Base-by-base conservation (phyloP, 345 rosid genomes). In the Citrus mangshanensis region DNA sequence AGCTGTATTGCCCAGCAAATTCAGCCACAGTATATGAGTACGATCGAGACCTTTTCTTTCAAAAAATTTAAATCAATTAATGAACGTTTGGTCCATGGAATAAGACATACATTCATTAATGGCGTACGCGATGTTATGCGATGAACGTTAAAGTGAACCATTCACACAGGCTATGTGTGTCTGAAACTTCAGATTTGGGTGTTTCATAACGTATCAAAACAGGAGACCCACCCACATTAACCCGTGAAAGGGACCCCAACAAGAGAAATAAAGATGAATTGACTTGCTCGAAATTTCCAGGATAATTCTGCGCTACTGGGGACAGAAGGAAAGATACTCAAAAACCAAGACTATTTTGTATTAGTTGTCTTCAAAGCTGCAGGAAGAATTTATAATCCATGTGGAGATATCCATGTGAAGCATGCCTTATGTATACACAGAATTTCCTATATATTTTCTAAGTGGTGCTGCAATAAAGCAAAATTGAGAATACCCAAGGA, bases 221-320 rank as follows among this genome's bases (percentile, higher is more conserved):
- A 21, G 16, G 27, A 67, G 70, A 67, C 70, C 70, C 51, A 37
- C 70, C n/a, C 4, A 54, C 14, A 54, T 28, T 3, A 54, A 19
- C 74, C 63, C 74, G 62, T 71, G 62, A 71, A 49, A 6, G 4
- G 42, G 2, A 14, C 14, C n/a, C 9, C 27, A 8, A 0, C n/a
- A 69, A 69, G 58, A 70, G 60, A 38, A 28, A 16, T 22, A 37
- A 68, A 28, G 35, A 18, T 9, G 37, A 27, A 70, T 27, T 49
- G 74, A 70, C 74, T 7, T 30, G 64, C 46, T 32, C 63, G 49
- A 72, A 72, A 72, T 38, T 72, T 55, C 75, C 27, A 22, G 46
- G 75, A 55, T 28, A 2, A 55, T 54, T 46, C 51, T 13, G 5
- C 1, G 51, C 51, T 1, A 13, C 51, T 46, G 16, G 51, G 51